Evolutionary conservation across 129 eudicot species (phyloP), one percentile per base, ranked within the genome.

Genomic region (Flaveria trinervia): DNA sequence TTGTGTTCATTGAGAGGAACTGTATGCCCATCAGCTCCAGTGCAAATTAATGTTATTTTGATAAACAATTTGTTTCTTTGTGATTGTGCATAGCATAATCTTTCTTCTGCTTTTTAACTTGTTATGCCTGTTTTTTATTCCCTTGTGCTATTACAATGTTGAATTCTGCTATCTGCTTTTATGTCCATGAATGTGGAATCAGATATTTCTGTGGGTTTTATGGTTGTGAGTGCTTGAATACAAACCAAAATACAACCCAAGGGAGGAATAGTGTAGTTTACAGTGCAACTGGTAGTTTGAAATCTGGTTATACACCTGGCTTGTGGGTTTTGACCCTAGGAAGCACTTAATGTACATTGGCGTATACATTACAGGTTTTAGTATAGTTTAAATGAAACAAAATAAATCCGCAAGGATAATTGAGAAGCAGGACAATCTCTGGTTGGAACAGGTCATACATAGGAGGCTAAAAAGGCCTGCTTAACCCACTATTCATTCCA

Each of bases 251-350:
- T 60, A 22, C 36, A 60, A 60, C 41, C n/a, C 0, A 2, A 60
- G 17, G 12, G 3, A 23, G 4, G 62, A 0, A 55, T 55, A 18
- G 26, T 17, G 25, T 22, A 60, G 66, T 7, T 22, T 23, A 60
- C 8, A 22, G 66, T 14, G 62, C 9, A 55, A 55, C 28, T 55
- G 76, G 51, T 12, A 43, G 50, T 36, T 52, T 36, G 54, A 36
- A 55, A 55, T 18, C 15, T 60, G 70, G 70, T 60, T 60, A 59
- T 60, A 25, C 64, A 22, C 43, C 54, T 23, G 69, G 67, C 55
- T 57, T 73, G 78, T 73, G 5, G 67, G 17, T 11, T 23, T 36
- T 60, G 67, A 25, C 67, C 25, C 13, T 23, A 23, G 39, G 41
- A 57, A 60, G 39, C 67, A 23, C 9, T 23, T 39, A 22, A 41